Evolutionary conservation across 192 early-diverging fungal genomes (phyloP), one percentile per base, ranked within the genome.

Genomic region (Backusella tuberculispora): DNA sequence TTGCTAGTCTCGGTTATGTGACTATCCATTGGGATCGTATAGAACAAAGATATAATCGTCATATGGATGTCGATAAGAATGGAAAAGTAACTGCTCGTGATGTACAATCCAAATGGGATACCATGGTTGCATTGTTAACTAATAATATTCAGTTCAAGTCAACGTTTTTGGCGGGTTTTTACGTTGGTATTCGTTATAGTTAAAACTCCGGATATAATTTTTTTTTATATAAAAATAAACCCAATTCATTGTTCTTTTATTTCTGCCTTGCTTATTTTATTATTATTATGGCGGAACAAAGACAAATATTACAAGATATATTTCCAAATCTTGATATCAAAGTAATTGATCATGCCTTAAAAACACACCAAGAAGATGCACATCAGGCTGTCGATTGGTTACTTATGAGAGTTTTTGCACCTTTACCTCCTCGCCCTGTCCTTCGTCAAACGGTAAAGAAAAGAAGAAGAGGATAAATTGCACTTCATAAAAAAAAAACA

Each of bases 121-220:
- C 64, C 37, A 19, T 86, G 15, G 74, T 83, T 9, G 67, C 60
- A 1, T 21, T 86, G 17, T 75, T 86, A 67, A 86, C 85, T 4
- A 60, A 43, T 13, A 86, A 86, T 47, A 76, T 86, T 63, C 85
- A 86, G 66, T 86, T 86, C 77, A 86, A 86, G 76, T 77, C 80
- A 7, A 78, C 82, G 0, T 86, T 84, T 73, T 74, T 78, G 3
- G 83, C 60, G 29, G 85, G 85, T 12, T 86, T 82, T 15, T 76
- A 82, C 26, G 37, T 80, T 41, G 85, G 85, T 41, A 73, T 83
- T 78, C 73, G 75, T 14, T 84, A 86, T 53, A 79, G 78, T 68
- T 85, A 85, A 53, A 68, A 8, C 41, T 19, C 50, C 21, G 21
- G 15, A 45, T 70, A 26, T 34, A 48, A 37, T 70, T 56, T 50